These are phyloP conservation scores for Xerophyta viscosa DNA, from an alignment of 106 monocot genomes.

Conservation along the genomic window DNA sequence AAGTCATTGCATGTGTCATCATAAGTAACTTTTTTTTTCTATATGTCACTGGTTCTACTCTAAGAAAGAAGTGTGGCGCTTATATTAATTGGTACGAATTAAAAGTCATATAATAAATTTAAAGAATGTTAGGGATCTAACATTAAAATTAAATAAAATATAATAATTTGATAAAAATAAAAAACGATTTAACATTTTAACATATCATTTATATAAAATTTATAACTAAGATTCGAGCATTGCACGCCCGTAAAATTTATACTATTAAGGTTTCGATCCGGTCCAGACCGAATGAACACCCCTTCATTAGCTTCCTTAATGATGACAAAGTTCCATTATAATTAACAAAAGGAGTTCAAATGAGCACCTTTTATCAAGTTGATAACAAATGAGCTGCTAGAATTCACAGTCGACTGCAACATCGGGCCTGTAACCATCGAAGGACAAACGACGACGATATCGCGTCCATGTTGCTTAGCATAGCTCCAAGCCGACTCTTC, in stretches of 20 bases:
- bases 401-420: slow-evolving; percentile 52
- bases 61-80: no score
- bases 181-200: no score
- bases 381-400: slow-evolving; percentile 39
- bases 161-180: no score
- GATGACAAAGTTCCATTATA: background rate
- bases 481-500: slow-evolving; percentile 38
- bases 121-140: no score
- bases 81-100: no score
- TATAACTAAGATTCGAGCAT: no score
- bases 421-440: slow-evolving; percentile 40
- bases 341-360: background rate
- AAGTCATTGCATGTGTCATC: no score
- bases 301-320: background rate
- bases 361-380: slow-evolving; percentile 48
- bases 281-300: background rate
- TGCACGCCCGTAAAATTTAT: background rate
- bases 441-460: slow-evolving; percentile 58
- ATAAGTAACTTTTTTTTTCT: no score
- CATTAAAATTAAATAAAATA: no score
- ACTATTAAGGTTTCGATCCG: background rate
- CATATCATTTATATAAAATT: no score
- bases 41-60: no score
- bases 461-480: slow-evolving; percentile 30
- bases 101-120: no score